Percentiles rank a stretch among this genome's conserved stretches.
Evolutionary conservation across 2,329 filamentous ascomycete genomes (phyloP).

Genomic region (Verticillium dahliae): DNA sequence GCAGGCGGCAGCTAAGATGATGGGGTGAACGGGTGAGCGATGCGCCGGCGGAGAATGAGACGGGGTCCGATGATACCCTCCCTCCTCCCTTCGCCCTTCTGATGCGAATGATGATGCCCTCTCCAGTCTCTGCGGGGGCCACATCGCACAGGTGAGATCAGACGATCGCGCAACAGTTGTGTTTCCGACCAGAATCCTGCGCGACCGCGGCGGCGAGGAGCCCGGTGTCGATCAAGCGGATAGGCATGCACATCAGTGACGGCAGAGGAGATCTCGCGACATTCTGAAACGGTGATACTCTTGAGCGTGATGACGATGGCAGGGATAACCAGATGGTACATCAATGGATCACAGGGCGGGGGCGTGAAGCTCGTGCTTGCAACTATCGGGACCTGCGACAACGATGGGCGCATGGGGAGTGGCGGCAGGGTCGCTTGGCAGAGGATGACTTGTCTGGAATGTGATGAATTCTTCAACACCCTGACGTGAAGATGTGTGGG

Average conservation of each 20-base stretch:
- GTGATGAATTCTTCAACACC: not conserved
- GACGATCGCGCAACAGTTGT: not conserved
- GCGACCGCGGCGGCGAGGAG: not conserved
- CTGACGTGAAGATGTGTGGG: not conserved
- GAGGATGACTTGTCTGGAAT: too few relatives aligned
- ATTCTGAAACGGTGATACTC: not conserved
- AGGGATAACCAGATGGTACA: not conserved
- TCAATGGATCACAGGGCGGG: not conserved
- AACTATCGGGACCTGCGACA: not conserved
- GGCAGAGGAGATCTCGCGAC: not conserved
- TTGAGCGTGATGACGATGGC: not conserved
- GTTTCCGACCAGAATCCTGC: not conserved
- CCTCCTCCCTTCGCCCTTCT: too few relatives aligned
- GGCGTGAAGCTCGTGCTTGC: not conserved
- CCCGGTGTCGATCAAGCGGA: not conserved
- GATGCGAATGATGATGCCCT: not conserved
- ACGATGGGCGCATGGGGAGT: not conserved
- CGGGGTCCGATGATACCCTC: not conserved
- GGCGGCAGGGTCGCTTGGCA: not conserved
- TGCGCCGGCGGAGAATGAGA: not conserved
- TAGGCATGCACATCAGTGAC: not conserved
- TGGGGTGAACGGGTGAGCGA: not conserved
- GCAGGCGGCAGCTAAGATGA: not conserved
- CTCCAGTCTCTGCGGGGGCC: not conserved
- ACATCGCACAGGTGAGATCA: not conserved